Evolutionary conservation across 306 rosid species (phyloP).

Genomic region (Vigna unguiculata): DNA sequence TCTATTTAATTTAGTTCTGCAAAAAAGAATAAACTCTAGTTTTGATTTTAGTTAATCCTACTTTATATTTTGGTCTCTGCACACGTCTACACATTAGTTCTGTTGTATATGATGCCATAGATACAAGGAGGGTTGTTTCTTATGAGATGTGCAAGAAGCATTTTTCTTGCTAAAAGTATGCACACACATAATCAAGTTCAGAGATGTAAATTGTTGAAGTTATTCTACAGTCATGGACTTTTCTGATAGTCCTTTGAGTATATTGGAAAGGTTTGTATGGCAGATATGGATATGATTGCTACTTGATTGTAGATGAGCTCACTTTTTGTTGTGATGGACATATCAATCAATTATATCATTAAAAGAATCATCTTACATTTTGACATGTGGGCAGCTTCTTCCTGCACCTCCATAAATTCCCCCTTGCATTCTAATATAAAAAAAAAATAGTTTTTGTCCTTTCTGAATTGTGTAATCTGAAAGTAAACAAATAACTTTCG

Average conservation of each 20-base stretch:
- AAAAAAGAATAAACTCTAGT: background rate
- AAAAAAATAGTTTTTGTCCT: no score
- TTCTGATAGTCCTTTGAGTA: background rate
- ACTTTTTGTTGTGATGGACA: background rate
- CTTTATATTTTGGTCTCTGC: background rate
- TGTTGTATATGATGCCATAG: constrained; percentile 4
- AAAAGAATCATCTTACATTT: background rate
- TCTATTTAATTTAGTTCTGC: background rate
- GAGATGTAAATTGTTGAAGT: background rate
- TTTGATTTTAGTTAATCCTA: background rate
- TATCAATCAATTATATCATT: background rate
- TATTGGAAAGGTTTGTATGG: background rate
- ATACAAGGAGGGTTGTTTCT: background rate
- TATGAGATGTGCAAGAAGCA: background rate
- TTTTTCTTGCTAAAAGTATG: background rate
- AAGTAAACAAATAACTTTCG: no score
- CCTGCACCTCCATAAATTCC: no score
- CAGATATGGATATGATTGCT: background rate
- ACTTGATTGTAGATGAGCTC: background rate
- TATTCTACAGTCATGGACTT: background rate
- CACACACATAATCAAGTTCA: background rate
- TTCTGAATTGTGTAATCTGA: no score
- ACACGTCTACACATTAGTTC: background rate
- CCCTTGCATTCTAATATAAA: no score
- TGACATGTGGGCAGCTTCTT: no score